Evolutionary conservation across 1,284 basidiomycete species (phyloP).

Genomic region (Sparassis latifolia): DNA sequence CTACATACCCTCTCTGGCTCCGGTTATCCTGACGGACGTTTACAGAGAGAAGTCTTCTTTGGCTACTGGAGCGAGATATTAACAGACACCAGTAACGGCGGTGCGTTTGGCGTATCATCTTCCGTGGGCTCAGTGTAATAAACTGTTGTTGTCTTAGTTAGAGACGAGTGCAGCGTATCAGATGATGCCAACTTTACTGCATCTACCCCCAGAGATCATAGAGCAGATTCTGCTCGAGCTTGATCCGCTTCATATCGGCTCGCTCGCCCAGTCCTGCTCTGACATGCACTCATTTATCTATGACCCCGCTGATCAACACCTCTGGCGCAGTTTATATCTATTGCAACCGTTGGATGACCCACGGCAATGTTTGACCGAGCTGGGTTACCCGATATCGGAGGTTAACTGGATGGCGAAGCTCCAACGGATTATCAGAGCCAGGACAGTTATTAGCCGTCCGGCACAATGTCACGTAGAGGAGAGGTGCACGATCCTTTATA

Average conservation of each 20-base stretch:
- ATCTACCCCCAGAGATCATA: slow-evolving; percentile 47
- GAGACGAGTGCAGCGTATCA: too few relatives aligned
- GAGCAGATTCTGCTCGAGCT: slow-evolving; percentile 45
- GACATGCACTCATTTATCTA: slow-evolving; percentile 41
- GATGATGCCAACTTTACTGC: slow-evolving; percentile 12
- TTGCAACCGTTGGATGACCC: slow-evolving; percentile 54
- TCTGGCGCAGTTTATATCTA: slow-evolving; percentile 63
- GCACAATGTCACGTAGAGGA: slow-evolving; percentile 34
- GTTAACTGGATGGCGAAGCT: slow-evolving; percentile 51
- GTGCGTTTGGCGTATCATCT: too few relatives aligned
- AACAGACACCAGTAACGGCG: too few relatives aligned
- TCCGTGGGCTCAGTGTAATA: too few relatives aligned
- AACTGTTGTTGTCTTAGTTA: too few relatives aligned
- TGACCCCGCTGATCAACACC: slow-evolving; percentile 32
- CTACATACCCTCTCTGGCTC: too few relatives aligned
- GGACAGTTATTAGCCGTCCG: slow-evolving; percentile 33
- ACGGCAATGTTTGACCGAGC: slow-evolving; percentile 34
- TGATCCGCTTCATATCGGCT: slow-evolving; percentile 51
- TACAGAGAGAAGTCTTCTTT: too few relatives aligned
- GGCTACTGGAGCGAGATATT: too few relatives aligned
- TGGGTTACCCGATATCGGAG: slow-evolving; percentile 29
- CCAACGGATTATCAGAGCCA: slow-evolving; percentile 44
- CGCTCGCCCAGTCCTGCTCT: slow-evolving; percentile 42
- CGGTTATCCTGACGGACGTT: too few relatives aligned
- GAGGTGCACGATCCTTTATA: slow-evolving; percentile 33